A percentile compares a stretch with the other conserved stretches of the same genome.
phyloP scores from a whole-genome alignment of 768 basidiomycete species.

The Podaxis sp. region DNA sequence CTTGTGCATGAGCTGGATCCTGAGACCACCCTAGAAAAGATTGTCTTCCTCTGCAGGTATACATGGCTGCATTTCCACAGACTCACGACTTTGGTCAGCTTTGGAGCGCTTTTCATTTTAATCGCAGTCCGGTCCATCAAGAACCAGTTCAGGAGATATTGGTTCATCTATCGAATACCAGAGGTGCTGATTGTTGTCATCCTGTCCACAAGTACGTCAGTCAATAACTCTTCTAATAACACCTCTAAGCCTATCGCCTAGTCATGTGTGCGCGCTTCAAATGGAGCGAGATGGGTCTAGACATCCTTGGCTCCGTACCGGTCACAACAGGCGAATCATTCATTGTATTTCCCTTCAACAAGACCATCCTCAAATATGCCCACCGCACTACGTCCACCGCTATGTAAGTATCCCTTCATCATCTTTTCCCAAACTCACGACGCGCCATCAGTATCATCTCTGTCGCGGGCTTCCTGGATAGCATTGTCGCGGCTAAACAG shows the following conservation, averaged over 20 bases:
- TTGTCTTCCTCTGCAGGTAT: constrained; percentile 69
- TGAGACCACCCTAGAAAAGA: constrained; percentile 73
- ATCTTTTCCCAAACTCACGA: background rate
- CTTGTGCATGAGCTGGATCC: constrained; percentile 58
- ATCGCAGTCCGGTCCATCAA: constrained; percentile 63
- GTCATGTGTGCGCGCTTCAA: constrained; percentile 66
- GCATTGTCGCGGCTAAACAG: constrained; percentile 94
- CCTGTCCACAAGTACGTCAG: constrained; percentile 68
- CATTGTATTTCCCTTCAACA: constrained; percentile 71
- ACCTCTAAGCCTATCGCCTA: constrained; percentile 27
- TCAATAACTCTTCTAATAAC: background rate
- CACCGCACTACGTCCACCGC: constrained; percentile 84
- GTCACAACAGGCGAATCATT: constrained; percentile 60
- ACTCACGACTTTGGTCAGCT: constrained; percentile 73
- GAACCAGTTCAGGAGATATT: constrained; percentile 54
- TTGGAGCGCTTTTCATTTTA: constrained; percentile 65
- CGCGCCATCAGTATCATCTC: constrained; percentile 58
- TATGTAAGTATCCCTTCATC: constrained; percentile 41
- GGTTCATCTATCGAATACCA: constrained; percentile 79
- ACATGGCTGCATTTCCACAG: constrained; percentile 55
- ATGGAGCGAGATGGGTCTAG: constrained; percentile 81
- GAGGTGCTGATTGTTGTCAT: constrained; percentile 91
- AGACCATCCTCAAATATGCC: constrained; percentile 60
- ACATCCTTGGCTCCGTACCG: constrained; percentile 79
- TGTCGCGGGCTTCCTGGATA: constrained; percentile 90